Evolutionary conservation across 2,329 filamentous ascomycete genomes (phyloP).

Genomic region (Hawksworthiomyces lignivorus): DNA sequence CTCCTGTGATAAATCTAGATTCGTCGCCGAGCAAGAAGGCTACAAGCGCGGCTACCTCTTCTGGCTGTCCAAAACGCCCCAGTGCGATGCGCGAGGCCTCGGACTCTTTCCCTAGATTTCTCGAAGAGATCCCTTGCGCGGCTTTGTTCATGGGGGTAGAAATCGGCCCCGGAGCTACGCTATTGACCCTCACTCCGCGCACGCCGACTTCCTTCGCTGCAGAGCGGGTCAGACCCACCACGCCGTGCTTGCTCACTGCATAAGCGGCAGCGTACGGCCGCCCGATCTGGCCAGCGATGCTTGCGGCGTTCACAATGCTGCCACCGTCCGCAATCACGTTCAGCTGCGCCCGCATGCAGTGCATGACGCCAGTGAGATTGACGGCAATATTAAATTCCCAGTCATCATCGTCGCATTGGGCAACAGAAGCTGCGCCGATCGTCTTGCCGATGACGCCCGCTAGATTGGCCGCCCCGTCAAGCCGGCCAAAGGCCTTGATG

Average conservation of each 20-base stretch:
- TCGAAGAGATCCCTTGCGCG: not conserved
- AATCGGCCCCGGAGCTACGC: conserved; percentile 11
- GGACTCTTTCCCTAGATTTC: conserved; percentile 1
- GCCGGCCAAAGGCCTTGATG: conserved; percentile 39
- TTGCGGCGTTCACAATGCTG: conserved; percentile 12
- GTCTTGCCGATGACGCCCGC: conserved; percentile 41
- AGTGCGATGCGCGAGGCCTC: not conserved
- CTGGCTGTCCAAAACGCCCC: not conserved
- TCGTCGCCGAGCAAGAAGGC: conserved; percentile 2
- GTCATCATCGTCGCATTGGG: conserved; percentile 37
- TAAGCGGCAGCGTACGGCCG: conserved; percentile 26
- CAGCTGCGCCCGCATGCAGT: conserved; percentile 32
- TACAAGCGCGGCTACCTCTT: not conserved
- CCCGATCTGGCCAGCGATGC: conserved; percentile 3
- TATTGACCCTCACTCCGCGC: conserved; percentile 38
- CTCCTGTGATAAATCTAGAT: not conserved
- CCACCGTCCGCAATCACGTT: conserved; percentile 23
- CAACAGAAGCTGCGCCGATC: conserved; percentile 31
- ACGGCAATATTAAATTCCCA: conserved; percentile 41
- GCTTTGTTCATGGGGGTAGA: conserved; percentile 1
- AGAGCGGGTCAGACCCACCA: conserved; percentile 28
- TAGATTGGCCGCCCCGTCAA: conserved; percentile 48
- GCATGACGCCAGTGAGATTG: conserved; percentile 43
- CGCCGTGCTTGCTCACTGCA: conserved; percentile 27
- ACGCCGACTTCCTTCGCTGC: conserved; percentile 31